Conservation (phyloP, 164 flowering plant genomes). For the Protea cynaroides region DNA sequence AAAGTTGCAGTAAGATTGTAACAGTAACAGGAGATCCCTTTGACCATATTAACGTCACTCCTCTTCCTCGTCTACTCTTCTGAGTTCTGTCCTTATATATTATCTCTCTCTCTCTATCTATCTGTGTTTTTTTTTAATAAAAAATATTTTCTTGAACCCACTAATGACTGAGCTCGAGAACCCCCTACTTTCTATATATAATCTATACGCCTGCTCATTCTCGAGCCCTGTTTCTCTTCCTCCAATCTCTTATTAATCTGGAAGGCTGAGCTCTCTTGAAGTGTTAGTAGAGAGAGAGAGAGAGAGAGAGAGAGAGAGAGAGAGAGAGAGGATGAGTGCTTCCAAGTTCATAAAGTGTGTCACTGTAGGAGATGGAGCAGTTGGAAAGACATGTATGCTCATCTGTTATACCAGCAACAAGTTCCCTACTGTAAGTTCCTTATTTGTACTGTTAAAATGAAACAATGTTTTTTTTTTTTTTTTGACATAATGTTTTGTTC, state of each 20-base stretch:
- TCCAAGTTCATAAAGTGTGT: not conserved
- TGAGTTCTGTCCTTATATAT: not conserved
- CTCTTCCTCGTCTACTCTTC: no score
- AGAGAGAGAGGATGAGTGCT: not conserved
- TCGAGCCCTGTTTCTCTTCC: no score
- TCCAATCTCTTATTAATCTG: not conserved
- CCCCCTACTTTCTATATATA: no score
- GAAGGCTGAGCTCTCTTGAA: not conserved
- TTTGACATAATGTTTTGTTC: not conserved
- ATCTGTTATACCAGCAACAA: not conserved
- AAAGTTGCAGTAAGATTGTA: conserved; percentile 7
- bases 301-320: no score
- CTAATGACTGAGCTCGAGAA: not conserved
- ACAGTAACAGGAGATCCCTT: conserved; percentile 2
- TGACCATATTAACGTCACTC: conserved; percentile 14
- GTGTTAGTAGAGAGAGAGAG: no score
- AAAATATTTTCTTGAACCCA: conserved; percentile 8
- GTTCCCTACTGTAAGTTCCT: not conserved
- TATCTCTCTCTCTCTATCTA: conserved; percentile 8
- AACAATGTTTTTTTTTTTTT: not conserved
- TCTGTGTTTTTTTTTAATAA: not conserved
- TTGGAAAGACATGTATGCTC: not conserved
- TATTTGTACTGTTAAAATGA: not conserved
- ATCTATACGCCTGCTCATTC: no score
- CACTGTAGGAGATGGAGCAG: not conserved